These are phyloP conservation scores for Graphilbum sp. DNA, from an alignment of 2,329 filamentous ascomycete species.

Conservation along the genomic window DNA sequence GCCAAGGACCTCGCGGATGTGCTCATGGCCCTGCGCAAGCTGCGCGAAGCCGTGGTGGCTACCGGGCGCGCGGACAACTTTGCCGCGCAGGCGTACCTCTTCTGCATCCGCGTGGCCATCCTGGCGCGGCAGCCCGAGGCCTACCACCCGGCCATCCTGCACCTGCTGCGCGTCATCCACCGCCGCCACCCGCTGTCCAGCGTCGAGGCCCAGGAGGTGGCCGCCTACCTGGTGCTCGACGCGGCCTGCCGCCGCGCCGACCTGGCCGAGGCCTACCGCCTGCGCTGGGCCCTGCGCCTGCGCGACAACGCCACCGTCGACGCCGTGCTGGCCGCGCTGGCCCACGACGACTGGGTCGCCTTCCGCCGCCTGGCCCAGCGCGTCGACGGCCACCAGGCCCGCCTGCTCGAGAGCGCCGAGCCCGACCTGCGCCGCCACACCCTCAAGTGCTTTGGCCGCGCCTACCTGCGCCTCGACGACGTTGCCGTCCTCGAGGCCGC, in stretches of 20 bases:
- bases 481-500: constrained; percentile 50
- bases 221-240: constrained; percentile 71
- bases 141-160: constrained; percentile 73
- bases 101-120: constrained; percentile 73
- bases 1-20: constrained; percentile 54
- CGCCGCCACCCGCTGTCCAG: constrained; percentile 47
- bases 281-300: constrained; percentile 45
- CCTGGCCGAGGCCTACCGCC: constrained; percentile 53
- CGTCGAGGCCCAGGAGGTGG: constrained; percentile 63
- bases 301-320: constrained; percentile 55
- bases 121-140: constrained; percentile 70
- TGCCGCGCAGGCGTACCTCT: constrained; percentile 77
- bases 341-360: constrained; percentile 65
- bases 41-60: constrained; percentile 78
- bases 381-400: constrained; percentile 67
- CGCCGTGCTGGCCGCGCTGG: constrained; percentile 49
- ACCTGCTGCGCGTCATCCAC: constrained; percentile 61
- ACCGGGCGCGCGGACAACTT: constrained; percentile 64
- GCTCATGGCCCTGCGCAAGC: constrained; percentile 72
- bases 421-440: constrained; percentile 57
- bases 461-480: constrained; percentile 58
- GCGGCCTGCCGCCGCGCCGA: constrained; percentile 70
- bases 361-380: constrained; percentile 55
- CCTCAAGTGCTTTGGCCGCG: constrained; percentile 71
- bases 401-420: constrained; percentile 69